phyloP scores from a whole-genome alignment of 2,329 filamentous ascomycete species.

The Calonectria crousiana region DNA sequence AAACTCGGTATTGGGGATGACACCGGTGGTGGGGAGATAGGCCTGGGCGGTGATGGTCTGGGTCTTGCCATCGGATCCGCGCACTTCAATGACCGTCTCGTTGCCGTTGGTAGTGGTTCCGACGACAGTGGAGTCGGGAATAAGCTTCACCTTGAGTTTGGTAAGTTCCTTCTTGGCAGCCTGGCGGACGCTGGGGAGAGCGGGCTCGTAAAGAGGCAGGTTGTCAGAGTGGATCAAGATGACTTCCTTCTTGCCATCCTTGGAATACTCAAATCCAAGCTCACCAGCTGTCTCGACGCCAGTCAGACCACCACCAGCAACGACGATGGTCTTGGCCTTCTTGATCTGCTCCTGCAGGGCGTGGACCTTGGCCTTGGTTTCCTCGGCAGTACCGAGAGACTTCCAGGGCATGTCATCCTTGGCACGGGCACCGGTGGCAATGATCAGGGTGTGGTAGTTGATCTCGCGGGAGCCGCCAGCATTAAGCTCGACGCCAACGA shows the following conservation, averaged over 20 bases:
- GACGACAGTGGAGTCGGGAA: constrained; percentile 55
- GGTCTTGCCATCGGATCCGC: constrained; percentile 47
- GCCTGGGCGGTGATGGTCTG: constrained; percentile 56
- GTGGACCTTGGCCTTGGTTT: constrained; percentile 55
- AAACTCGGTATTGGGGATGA: constrained; percentile 59
- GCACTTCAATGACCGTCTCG: constrained; percentile 52
- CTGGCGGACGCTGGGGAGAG: constrained; percentile 54
- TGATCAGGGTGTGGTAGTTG: constrained; percentile 64
- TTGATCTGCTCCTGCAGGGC: constrained; percentile 53
- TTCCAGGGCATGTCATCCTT: constrained; percentile 64
- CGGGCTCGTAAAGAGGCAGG: constrained; percentile 52
- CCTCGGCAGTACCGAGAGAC: constrained; percentile 54
- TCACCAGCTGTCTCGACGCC: constrained; percentile 65
- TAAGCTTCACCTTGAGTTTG: constrained; percentile 57
- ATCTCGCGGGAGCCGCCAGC: constrained; percentile 52
- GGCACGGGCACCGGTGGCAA: constrained; percentile 66
- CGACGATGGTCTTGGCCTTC: constrained; percentile 60
- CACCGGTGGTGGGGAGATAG: constrained; percentile 61
- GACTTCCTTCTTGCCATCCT: constrained; percentile 58
- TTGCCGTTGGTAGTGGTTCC: constrained; percentile 37
- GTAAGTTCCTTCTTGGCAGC: constrained; percentile 54
- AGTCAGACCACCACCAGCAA: constrained; percentile 64
- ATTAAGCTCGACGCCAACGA: constrained; percentile 55
- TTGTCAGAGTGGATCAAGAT: constrained; percentile 55
- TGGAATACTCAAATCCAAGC: constrained; percentile 61